Percentiles rank a stretch among this genome's conserved stretches.
These are phyloP conservation scores for Penicillium palitans DNA, from an alignment of 2,329 filamentous ascomycete species.

Conservation along the genomic window DNA sequence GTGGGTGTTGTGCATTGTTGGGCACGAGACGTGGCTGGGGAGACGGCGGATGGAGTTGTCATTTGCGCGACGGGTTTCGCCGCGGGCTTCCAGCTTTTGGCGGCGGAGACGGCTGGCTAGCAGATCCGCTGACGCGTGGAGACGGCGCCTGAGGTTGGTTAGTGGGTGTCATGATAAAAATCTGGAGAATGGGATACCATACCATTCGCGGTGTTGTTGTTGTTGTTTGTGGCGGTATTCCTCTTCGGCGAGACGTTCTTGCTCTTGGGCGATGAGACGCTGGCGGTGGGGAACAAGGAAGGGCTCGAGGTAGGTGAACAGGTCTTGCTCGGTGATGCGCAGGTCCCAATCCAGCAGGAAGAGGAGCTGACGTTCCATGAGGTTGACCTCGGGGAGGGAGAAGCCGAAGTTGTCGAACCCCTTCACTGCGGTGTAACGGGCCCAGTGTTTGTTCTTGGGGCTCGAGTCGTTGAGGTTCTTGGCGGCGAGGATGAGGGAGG, in stretches of 20 bases:
- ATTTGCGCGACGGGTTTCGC: constrained; percentile 25
- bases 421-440: constrained; percentile 79
- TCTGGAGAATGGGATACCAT: constrained; percentile 3
- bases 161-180: not conserved
- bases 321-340: constrained; percentile 77
- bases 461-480: constrained; percentile 99
- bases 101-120: constrained; percentile 39
- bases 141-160: constrained; percentile 27
- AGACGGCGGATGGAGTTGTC: constrained; percentile 29
- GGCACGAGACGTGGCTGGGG: constrained; percentile 32
- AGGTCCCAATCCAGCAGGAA: constrained; percentile 95
- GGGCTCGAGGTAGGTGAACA: constrained; percentile 80
- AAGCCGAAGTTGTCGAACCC: constrained; percentile 80
- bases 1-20: constrained; percentile 34
- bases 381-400: constrained; percentile 91
- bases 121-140: constrained; percentile 39
- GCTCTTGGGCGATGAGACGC: constrained; percentile 55
- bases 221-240: constrained; percentile 31
- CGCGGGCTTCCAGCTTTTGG: constrained; percentile 37
- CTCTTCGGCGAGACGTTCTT: constrained; percentile 49
- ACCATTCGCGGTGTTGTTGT: constrained; percentile 39
- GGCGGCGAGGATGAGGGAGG: constrained; percentile 64
- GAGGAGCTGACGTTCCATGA: constrained; percentile 98
- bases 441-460: constrained; percentile 99
- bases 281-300: constrained; percentile 84